These are phyloP conservation scores for Lepiota venenata DNA, from an alignment of 768 basidiomycete species.

Conservation along the genomic window DNA sequence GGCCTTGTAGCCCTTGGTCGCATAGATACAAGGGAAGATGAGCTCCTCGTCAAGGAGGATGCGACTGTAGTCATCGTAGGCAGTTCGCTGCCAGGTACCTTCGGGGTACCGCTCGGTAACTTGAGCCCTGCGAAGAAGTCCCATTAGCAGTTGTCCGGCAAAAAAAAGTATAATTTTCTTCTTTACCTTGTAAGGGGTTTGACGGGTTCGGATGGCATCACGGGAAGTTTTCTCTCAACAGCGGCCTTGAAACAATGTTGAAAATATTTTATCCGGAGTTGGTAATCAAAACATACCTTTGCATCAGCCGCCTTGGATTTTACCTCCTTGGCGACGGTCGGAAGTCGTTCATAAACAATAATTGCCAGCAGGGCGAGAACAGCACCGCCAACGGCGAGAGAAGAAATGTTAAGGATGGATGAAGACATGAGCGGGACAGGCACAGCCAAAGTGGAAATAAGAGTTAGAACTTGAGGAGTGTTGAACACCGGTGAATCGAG, in stretches of 20 bases:
- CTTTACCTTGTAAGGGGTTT: conserved; percentile 4
- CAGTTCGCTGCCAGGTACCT: conserved; percentile 19
- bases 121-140: conserved; percentile 7
- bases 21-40: conserved; percentile 21
- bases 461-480: background rate
- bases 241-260: background rate
- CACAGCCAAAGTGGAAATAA: background rate
- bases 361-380: conserved; percentile 2
- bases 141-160: background rate
- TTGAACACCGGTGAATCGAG: background rate
- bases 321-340: conserved; percentile 2
- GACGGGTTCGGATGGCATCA: background rate
- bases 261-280: background rate
- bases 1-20: conserved; percentile 20
- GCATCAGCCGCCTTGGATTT: conserved; percentile 4
- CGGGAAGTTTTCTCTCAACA: conserved; percentile 3
- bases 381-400: conserved; percentile 3
- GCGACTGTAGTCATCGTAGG: conserved; percentile 17
- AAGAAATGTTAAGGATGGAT: background rate
- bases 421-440: background rate
- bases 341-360: conserved; percentile 1
- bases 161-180: background rate
- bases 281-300: background rate
- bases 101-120: conserved; percentile 14
- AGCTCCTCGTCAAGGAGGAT: conserved; percentile 19